Conservation (phyloP, 2,329 filamentous ascomycete genomes). For the Arthrobotrys conoides region DNA sequence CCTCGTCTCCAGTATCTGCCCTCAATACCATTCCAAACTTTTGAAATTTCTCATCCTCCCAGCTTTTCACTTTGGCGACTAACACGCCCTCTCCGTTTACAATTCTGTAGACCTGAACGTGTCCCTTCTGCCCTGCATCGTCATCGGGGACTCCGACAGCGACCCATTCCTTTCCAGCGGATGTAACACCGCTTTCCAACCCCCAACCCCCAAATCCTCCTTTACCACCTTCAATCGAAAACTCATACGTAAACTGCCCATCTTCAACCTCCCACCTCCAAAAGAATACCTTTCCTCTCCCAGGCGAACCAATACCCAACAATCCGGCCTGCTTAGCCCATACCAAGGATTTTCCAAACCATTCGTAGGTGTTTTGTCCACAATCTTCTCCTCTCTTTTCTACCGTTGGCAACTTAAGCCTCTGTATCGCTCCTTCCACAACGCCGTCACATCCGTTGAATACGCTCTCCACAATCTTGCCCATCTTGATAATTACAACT, state of each 20-base stretch:
- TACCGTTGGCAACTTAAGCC: constrained; percentile 10
- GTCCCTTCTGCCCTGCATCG: constrained; percentile 51
- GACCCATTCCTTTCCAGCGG: constrained; percentile 59
- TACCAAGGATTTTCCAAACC: constrained; percentile 61
- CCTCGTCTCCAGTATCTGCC: constrained; percentile 46
- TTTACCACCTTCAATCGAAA: constrained; percentile 27
- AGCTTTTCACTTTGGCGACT: constrained; percentile 53
- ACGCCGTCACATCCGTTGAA: constrained; percentile 34
- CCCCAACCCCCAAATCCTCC: constrained; percentile 60
- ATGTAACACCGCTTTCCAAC: constrained; percentile 51
- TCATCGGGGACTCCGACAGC: constrained; percentile 61
- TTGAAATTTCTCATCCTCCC: constrained; percentile 46
- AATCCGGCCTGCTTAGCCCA: constrained; percentile 28
- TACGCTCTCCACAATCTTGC: constrained; percentile 26
- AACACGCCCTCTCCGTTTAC: constrained; percentile 25
- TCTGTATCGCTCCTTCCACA: constrained; percentile 32
- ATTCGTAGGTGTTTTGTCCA: constrained; percentile 56
- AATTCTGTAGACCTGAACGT: constrained; percentile 60
- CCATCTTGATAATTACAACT: constrained; percentile 56
- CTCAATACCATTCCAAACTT: constrained; percentile 62
- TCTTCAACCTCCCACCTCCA: constrained; percentile 42
- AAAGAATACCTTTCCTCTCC: constrained; percentile 56
- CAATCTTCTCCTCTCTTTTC: constrained; percentile 35
- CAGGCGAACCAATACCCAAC: constrained; percentile 62
- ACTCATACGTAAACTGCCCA: constrained; percentile 15